Percentiles rank a stretch among this genome's conserved stretches.
Conservation (phyloP, 805 yeast species). For the Candida boidinii region DNA sequence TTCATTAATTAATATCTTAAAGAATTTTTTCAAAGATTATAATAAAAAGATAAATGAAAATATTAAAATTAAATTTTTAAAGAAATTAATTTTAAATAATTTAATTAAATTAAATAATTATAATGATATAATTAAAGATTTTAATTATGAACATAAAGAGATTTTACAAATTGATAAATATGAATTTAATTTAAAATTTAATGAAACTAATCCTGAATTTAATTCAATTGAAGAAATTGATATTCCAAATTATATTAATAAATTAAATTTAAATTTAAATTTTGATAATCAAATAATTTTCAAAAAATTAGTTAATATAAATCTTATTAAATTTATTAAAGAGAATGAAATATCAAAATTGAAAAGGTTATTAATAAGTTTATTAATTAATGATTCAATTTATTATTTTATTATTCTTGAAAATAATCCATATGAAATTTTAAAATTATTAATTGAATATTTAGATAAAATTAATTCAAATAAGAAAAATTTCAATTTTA, state of each 20-base stretch:
- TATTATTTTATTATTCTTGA: slow-evolving; percentile 36
- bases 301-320: slow-evolving; percentile 25
- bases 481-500: no score
- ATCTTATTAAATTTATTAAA: slow-evolving; percentile 27
- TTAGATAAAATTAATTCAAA: slow-evolving; percentile 13
- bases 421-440: slow-evolving; percentile 32
- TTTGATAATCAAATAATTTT: slow-evolving; percentile 32
- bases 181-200: slow-evolving; percentile 15
- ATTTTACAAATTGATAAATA: slow-evolving; percentile 1
- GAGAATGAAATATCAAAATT: slow-evolving; percentile 35
- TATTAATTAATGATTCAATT: slow-evolving; percentile 34
- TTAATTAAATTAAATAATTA: slow-evolving; percentile 12
- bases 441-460: slow-evolving; percentile 38
- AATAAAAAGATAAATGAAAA: neutral
- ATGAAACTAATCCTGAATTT: slow-evolving; percentile 38
- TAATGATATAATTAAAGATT: slow-evolving; percentile 4
- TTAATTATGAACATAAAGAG: neutral
- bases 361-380: slow-evolving; percentile 42
- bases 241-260: slow-evolving; percentile 37
- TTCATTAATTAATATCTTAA: slow-evolving; percentile 15
- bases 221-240: slow-evolving; percentile 44
- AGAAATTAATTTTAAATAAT: slow-evolving; percentile 13
- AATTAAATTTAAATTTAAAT: slow-evolving; percentile 38
- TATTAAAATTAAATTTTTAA: slow-evolving; percentile 10
- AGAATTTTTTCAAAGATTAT: slow-evolving; percentile 9